Base-by-base conservation (phyloP, 768 basidiomycete species). In the Galerina marginata region DNA sequence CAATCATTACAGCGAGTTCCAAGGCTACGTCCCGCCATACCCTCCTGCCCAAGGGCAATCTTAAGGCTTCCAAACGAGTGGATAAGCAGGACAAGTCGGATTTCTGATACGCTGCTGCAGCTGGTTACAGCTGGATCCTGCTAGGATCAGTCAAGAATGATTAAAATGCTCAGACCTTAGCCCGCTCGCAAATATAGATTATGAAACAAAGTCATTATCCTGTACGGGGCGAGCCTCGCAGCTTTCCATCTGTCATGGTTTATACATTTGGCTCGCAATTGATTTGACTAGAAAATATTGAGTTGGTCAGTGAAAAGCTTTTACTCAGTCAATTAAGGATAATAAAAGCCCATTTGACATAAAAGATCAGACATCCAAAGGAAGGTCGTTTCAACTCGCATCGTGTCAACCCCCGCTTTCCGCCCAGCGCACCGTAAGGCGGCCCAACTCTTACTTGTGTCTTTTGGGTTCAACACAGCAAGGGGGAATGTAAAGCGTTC, bases 301-400 rank as follows among this genome's bases (percentile, higher is more conserved):
- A 15, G 12, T 25, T 20, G 20, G 42, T 55, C 43, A 55, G 54
- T 45, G 20, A 20, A 20, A n/a, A 20, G 20, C 16, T 42, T 9
- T 1, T 9, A 14, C 26, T 25, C 37, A 25, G n/a, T 20, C 6
- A 38, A 20, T 12, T 16, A 20, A 50, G 15, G 11, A 20, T 20
- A 20, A 20, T 20, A 20, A 20, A 20, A 20, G n/a, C 44, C 51
- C 54, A 45, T 62, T 56, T 56, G 53, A 55, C 57, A 37, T 48
- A 51, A 61, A 68, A 71, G 76, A 74, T 91, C 90, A 91, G 90
- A 91, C 90, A 92, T 91, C 89, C 90, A 89, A 90, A 88, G 89
- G 89, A 92, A 90, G 90, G 86, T 86, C 80, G 75, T 84, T 79
- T 68, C 67, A 75, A 72, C 89, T 81, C 86, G 80, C 90, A 92